Evolutionary conservation across 1,284 basidiomycete genomes (phyloP).

Genomic region (Fomitopsis schrenkii): DNA sequence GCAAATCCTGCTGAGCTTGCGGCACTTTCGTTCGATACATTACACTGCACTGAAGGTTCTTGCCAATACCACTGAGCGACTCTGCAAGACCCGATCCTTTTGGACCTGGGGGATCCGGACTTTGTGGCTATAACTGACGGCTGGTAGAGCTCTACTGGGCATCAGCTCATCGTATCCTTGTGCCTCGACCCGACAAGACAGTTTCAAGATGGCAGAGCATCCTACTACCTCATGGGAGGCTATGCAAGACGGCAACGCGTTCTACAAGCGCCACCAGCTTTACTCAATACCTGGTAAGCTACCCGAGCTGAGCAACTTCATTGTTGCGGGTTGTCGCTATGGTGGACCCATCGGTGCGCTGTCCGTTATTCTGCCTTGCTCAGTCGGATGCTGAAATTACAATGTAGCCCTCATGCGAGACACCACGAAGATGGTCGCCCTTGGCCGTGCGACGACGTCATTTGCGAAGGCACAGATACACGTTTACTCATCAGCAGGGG

Average conservation of each 20-base stretch:
- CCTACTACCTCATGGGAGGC: conserved; percentile 78
- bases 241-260: conserved; percentile 74
- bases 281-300: conserved; percentile 84
- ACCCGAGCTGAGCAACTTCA: conserved; percentile 76
- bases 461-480: conserved; percentile 77
- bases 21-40: too few species aligned
- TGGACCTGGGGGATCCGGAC: too few species aligned
- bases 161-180: neutral
- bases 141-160: too few species aligned
- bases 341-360: conserved; percentile 82
- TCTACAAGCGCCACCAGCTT: conserved; percentile 78
- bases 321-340: conserved; percentile 78
- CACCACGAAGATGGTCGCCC: conserved; percentile 72
- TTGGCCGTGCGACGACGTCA: conserved; percentile 59
- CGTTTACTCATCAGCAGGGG: conserved; percentile 72
- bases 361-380: neutral
- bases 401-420: conserved; percentile 83
- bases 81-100: too few species aligned
- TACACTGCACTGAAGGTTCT: too few species aligned
- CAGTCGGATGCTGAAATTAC: conserved; percentile 1
- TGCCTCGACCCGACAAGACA: neutral
- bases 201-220: conserved; percentile 46
- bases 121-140: too few species aligned
- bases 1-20: too few species aligned
- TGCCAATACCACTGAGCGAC: too few species aligned